Evolutionary conservation across 1,284 basidiomycete species (phyloP).

Genomic region (Cerioporus squamosus): DNA sequence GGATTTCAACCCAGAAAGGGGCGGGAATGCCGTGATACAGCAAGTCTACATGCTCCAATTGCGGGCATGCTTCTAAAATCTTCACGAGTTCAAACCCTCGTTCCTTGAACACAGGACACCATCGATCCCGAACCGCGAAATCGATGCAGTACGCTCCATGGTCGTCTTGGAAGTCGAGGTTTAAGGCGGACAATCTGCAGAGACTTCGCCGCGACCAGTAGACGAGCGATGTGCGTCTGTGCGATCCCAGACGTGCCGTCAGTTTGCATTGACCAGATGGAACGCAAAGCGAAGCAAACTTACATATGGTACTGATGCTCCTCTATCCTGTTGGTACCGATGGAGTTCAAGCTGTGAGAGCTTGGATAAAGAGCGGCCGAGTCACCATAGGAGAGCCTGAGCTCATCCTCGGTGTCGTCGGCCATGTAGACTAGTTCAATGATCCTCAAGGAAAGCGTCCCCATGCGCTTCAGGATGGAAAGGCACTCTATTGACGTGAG

Average conservation of each 20-base stretch:
- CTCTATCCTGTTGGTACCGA: background rate
- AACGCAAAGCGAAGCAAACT: background rate
- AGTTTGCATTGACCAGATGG: background rate
- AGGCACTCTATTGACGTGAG: background rate
- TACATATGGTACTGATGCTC: background rate
- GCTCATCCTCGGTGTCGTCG: background rate
- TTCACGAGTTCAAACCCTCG: background rate
- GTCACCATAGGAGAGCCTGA: background rate
- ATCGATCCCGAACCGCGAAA: background rate
- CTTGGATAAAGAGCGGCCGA: background rate
- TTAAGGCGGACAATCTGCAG: background rate
- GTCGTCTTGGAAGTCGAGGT: background rate
- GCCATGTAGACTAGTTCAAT: constrained; percentile 7
- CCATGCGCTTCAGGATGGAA: background rate
- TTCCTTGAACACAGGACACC: background rate
- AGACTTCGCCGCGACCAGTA: background rate
- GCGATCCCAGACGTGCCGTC: background rate
- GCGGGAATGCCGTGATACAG: background rate
- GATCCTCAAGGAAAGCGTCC: background rate
- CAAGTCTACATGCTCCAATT: background rate
- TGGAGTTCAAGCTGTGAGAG: constrained; percentile 1
- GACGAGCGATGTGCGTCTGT: background rate
- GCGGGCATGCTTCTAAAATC: background rate
- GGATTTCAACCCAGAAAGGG: background rate
- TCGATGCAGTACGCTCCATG: background rate